A percentile compares a stretch with the other conserved stretches of the same genome.
Conservation (phyloP, 2,329 filamentous ascomycete species). For the Aureobasidium uvarum region DNA sequence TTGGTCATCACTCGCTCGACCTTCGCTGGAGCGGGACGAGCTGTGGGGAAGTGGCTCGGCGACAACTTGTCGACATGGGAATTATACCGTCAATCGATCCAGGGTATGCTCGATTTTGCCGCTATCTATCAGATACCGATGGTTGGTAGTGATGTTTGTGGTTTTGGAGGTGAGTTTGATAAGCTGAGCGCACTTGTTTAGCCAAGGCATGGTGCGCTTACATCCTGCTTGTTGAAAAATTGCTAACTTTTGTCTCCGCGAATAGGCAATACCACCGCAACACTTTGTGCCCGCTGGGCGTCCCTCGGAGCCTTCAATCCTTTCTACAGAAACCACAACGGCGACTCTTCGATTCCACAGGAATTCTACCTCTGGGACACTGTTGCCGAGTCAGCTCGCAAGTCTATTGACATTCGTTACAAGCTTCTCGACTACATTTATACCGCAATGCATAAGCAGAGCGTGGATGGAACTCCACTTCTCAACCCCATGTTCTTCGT, state of each 20-base stretch:
- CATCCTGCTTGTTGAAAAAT: no score
- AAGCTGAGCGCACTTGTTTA: no score
- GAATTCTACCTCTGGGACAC: constrained; percentile 70
- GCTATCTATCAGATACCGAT: constrained; percentile 49
- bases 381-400: constrained; percentile 63
- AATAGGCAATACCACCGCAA: constrained; percentile 57
- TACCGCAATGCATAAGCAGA: constrained; percentile 64
- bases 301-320: constrained; percentile 69
- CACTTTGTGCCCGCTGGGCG: constrained; percentile 72
- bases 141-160: constrained; percentile 65
- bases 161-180: constrained; percentile 55
- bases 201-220: no score
- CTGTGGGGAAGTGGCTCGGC: constrained; percentile 62
- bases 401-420: constrained; percentile 72
- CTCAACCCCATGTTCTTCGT: constrained; percentile 70
- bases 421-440: constrained; percentile 75
- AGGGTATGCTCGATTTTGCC: constrained; percentile 48
- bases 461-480: constrained; percentile 60
- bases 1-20: constrained; percentile 74
- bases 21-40: constrained; percentile 66
- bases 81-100: constrained; percentile 46
- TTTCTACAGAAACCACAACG: constrained; percentile 74
- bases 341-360: constrained; percentile 54
- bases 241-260: no score
- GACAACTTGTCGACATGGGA: constrained; percentile 52